Evolutionary conservation across 352 stramenopile species (phyloP), one percentile per base, ranked within the genome.

Genomic region (Phytophthora europaea): DNA sequence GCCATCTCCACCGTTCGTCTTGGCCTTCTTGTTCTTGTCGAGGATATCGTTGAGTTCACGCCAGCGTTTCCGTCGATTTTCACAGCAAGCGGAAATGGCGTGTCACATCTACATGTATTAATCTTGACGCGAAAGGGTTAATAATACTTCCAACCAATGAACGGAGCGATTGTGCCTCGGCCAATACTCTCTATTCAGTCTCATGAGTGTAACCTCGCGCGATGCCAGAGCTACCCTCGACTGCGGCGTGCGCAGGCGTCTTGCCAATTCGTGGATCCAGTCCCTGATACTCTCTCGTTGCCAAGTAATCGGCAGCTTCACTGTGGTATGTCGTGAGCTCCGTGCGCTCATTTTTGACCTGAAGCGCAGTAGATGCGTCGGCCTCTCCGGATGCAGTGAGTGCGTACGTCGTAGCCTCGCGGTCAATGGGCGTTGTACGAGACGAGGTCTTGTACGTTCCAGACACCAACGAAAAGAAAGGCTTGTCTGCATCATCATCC

Each of bases 251-350:
- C 43, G 90, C 89, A 10, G 83, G 71, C 6, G 88, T 96, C 61
- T 96, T 85, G 13, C 90, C 90, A 38, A 97, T 90, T 9, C 87
- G 80, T 4, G 88, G 84, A n/a, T 97, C 91, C 22, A 97, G 67
- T 6, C 91, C 91, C 34, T 79, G 80, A 51, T 96, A 97, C 64
- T 95, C 89, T 52, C 87, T 79, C 20, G 76, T 81, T 15, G 81
- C 78, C 26, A 96, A 54, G 64, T 91, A 95, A 64, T 95, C 88
- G 26, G 67, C 91, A 28, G 87, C 87, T 73, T 94, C 88, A 48
- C 85, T 95, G 13, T 74, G 80, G 68, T 93, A 95, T 15, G 75
- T 80, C 5, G 81, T 77, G 57, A 95, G 73, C 47, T 94, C 83
- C 0, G 78, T 73, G 12, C 70, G 76, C 33, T 84, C 76, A 59